Evolutionary conservation across 257 asterid genomes (phyloP), one percentile per base, ranked within the genome.

Genomic region (Coffea eugenioides): DNA sequence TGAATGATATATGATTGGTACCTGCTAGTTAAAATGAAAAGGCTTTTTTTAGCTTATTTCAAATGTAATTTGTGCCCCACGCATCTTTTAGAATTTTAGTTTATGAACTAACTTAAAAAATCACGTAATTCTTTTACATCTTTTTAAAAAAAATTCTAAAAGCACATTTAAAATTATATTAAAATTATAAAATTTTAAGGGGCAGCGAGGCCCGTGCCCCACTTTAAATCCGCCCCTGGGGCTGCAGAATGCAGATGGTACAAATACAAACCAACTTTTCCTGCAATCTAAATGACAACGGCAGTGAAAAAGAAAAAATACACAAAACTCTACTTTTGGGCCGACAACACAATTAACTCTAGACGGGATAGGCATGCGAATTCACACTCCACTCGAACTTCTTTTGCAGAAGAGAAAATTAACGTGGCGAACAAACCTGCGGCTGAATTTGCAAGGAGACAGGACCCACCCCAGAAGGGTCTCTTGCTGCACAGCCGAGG

Each of bases 401-500:
- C 5, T 75, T 57, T 43, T 71, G 5, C 36, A n/a, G 5, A 49
- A 18, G 52, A 45, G 56, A 62, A 72, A 54, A 31, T 8, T 51
- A 61, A 76, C 0, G 46, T 6, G 16, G 27, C 8, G 52, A 21
- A 46, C 43, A 51, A 77, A 94, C 97, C 98, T 90, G 87, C 97
- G 93, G 54, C 80, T 81, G 87, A 94, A 94, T 68, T 75, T 80
- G 82, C 85, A 94, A 69, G 97, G 97, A 16, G 97, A 94, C 75
- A 94, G 95, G 73, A 86, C 49, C 36, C 98, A 86, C 49, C 36
- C 98, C 97, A 34, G 97, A 92, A 8, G 94, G 81, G 80, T 94
- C 97, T 79, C 93, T 87, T 4, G 98, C 97, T 9, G 97, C 97
- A 92, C 95, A 94, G 51, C 91, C 96, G 67, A 84, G 87, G 85